Percentiles rank a stretch among this genome's conserved stretches.
Evolutionary conservation across 306 rosid genomes (phyloP).

Genomic region (Rosa lucieae): DNA sequence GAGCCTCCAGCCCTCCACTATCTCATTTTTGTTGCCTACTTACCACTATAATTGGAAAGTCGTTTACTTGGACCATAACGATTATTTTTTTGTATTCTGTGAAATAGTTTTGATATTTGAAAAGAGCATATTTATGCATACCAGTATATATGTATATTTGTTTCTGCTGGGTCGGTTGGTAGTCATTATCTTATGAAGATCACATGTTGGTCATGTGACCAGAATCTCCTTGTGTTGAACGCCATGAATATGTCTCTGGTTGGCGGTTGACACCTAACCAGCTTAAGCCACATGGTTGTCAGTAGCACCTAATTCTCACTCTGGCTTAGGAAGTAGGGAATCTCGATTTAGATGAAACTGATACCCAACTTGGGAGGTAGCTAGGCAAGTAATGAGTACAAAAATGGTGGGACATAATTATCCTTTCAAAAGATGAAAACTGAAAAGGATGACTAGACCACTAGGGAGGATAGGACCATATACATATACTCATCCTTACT

Average conservation of each 20-base stretch:
- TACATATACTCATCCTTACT: background rate
- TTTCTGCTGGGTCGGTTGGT: constrained; percentile 4
- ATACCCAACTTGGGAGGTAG: constrained; percentile 20
- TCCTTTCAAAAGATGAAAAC: constrained; percentile 8
- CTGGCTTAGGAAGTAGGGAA: background rate
- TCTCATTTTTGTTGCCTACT: background rate
- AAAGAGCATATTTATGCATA: background rate
- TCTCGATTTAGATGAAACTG: constrained; percentile 1
- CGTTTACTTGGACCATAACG: background rate
- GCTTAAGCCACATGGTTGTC: constrained; percentile 20
- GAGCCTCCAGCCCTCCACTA: background rate
- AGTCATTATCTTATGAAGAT: constrained; percentile 6
- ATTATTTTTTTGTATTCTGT: background rate
- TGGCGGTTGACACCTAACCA: constrained; percentile 4
- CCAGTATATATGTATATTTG: background rate
- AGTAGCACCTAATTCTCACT: constrained; percentile 6
- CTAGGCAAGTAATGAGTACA: constrained; percentile 11
- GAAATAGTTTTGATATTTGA: background rate
- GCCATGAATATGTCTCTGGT: background rate
- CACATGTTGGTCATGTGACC: constrained; percentile 23
- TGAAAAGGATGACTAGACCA: background rate
- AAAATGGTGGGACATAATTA: constrained; percentile 17
- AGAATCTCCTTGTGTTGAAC: constrained; percentile 4
- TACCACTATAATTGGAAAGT: background rate
- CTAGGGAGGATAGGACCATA: background rate